phyloP scores from a whole-genome alignment of 140 eudicot genomes.

The Erigeron philadelphicus region DNA sequence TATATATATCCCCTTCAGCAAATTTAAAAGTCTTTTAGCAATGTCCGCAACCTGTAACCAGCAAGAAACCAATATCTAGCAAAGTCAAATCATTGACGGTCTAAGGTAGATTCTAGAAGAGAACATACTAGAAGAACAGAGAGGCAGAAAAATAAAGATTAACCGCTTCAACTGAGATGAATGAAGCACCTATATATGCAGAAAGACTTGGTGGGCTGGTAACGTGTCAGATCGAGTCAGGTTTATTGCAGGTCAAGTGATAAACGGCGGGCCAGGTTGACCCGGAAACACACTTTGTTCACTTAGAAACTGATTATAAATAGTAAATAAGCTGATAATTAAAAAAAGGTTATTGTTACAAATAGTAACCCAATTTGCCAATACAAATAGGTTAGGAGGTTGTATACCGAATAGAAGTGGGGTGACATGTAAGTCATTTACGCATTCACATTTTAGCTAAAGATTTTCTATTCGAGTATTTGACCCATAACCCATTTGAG shows the following conservation, averaged over 20 bases:
- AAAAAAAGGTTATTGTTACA: no score
- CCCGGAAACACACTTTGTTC: background rate
- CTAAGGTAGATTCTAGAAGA: background rate
- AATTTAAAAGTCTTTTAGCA: conserved; percentile 58
- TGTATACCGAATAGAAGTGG: no score
- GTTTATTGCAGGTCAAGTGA: background rate
- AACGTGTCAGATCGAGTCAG: background rate
- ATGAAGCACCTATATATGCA: background rate
- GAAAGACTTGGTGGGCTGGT: background rate
- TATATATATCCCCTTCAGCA: conserved; percentile 68
- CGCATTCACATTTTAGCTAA: no score
- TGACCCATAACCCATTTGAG: no score
- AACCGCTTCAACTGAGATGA: background rate
- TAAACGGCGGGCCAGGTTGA: background rate
- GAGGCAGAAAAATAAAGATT: background rate
- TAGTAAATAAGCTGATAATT: no score
- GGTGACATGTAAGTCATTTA: no score
- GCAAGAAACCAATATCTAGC: background rate
- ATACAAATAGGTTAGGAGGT: no score
- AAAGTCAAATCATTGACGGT: background rate
- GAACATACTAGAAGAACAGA: background rate
- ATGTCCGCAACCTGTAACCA: conserved; percentile 56
- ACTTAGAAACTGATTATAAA: background rate
- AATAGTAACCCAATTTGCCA: no score
- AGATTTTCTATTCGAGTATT: no score